A percentile compares a stretch with the other conserved stretches of the same genome.
phyloP scores from a whole-genome alignment of 768 basidiomycete species.

The Amanita pseudoporphyria region DNA sequence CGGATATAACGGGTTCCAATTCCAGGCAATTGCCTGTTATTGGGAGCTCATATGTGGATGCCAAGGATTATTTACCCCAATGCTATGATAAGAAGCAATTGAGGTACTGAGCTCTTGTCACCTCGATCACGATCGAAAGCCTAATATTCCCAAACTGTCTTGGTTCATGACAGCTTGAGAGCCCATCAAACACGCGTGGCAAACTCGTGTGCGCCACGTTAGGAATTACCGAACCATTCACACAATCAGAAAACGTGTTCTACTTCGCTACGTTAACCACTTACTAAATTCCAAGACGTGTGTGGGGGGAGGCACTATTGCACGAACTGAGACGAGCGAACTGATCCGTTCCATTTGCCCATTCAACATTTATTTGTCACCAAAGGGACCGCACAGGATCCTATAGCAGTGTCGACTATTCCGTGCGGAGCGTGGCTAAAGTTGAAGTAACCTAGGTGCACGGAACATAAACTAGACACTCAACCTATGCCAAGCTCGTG shows the following conservation, averaged over 20 bases:
- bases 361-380: not conserved
- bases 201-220: constrained; percentile 3
- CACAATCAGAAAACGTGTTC: not conserved
- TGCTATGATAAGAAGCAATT: too few relatives aligned
- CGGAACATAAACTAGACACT: not conserved
- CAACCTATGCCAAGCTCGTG: not conserved
- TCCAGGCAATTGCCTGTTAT: too few relatives aligned
- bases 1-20: too few relatives aligned
- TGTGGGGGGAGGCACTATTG: not conserved
- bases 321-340: not conserved
- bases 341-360: constrained; percentile 3
- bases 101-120: too few relatives aligned
- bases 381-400: too few relatives aligned
- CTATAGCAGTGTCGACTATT: too few relatives aligned
- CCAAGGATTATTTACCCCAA: not conserved
- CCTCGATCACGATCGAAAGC: constrained; percentile 6
- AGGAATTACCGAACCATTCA: not conserved
- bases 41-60: too few relatives aligned
- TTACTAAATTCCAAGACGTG: not conserved
- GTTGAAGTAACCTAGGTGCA: too few relatives aligned
- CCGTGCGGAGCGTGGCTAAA: not conserved
- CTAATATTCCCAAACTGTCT: not conserved
- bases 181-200: not conserved
- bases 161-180: not conserved
- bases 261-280: not conserved